A percentile compares a stretch with the other conserved stretches of the same genome.
Conservation (phyloP, 2,329 filamentous ascomycete genomes). For the Pyrenochaeta sp. region DNA sequence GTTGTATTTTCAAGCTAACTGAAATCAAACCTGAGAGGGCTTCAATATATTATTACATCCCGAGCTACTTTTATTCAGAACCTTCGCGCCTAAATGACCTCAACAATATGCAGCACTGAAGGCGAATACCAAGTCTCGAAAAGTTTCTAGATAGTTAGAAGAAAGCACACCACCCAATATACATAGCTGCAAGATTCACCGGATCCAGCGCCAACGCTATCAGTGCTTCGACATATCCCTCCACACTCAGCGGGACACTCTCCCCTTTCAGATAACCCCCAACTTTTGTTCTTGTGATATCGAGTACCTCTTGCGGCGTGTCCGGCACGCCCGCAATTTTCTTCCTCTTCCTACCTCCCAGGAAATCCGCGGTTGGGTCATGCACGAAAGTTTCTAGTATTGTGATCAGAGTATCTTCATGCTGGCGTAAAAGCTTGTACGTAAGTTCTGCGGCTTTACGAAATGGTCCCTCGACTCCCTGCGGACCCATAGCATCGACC, state of each 20-base stretch:
- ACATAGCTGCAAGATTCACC: conserved; percentile 87
- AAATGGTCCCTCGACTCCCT: conserved; percentile 92
- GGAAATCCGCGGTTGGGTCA: conserved; percentile 92
- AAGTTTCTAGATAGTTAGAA: conserved; percentile 59
- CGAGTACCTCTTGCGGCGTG: conserved; percentile 81
- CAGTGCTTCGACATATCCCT: conserved; percentile 96
- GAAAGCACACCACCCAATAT: conserved; percentile 90
- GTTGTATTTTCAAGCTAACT: too few species aligned
- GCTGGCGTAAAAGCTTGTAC: conserved; percentile 81
- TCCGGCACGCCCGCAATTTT: conserved; percentile 66
- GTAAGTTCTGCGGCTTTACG: conserved; percentile 90
- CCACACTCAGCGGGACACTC: conserved; percentile 90
- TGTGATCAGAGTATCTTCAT: conserved; percentile 96
- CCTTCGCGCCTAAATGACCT: not conserved
- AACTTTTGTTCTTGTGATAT: conserved; percentile 87
- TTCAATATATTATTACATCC: too few species aligned
- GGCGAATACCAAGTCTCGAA: too few species aligned
- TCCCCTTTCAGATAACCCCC: conserved; percentile 84
- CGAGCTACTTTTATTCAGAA: too few species aligned
- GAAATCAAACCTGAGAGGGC: too few species aligned
- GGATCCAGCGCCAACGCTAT: conserved; percentile 86
- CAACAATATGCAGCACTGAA: not conserved
- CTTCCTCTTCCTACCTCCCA: conserved; percentile 72
- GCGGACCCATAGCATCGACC: conserved; percentile 95
- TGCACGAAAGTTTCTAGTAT: conserved; percentile 97